Evolutionary conservation across 106 monocot genomes (phyloP).

Genomic region (Gastrodia elata): DNA sequence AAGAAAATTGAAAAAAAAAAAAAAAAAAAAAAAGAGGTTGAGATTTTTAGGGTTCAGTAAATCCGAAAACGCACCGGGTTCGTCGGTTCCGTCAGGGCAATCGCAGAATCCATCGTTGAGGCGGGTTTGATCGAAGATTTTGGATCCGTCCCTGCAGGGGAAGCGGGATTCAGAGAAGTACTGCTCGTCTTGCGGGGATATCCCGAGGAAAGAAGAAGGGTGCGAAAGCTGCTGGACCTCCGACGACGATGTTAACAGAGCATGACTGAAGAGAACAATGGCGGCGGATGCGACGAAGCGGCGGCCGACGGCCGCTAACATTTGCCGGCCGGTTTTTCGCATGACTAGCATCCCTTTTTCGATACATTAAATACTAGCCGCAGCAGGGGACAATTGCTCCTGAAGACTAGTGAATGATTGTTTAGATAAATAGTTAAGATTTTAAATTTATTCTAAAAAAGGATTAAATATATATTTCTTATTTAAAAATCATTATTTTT

Average conservation of each 20-base stretch:
- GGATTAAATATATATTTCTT: no score
- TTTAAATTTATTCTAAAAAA: no score
- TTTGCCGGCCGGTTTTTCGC: neutral
- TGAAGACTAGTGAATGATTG: no score
- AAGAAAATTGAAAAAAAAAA: no score
- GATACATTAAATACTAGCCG: no score
- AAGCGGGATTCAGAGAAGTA: slow-evolving; percentile 16
- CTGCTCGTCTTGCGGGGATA: slow-evolving; percentile 10
- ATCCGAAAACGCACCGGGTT: slow-evolving; percentile 47
- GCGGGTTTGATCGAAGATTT: slow-evolving; percentile 41
- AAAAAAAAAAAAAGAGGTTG: no score
- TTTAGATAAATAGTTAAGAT: no score
- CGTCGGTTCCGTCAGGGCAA: slow-evolving; percentile 90
- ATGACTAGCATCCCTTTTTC: no score
- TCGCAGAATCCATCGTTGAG: slow-evolving; percentile 95
- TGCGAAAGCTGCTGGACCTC: neutral
- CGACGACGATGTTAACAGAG: neutral
- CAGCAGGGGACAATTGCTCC: no score
- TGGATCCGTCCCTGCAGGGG: slow-evolving; percentile 81
- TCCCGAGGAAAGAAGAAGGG: slow-evolving; percentile 3
- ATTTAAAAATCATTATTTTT: no score
- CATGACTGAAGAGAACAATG: neutral
- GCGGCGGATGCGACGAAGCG: neutral
- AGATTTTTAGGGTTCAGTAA: neutral
- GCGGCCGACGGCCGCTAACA: neutral